Percentiles rank a stretch among this genome's conserved stretches.
phyloP scores from a whole-genome alignment of 371 early-diverging fungal species.

The Mucor indicus region DNA sequence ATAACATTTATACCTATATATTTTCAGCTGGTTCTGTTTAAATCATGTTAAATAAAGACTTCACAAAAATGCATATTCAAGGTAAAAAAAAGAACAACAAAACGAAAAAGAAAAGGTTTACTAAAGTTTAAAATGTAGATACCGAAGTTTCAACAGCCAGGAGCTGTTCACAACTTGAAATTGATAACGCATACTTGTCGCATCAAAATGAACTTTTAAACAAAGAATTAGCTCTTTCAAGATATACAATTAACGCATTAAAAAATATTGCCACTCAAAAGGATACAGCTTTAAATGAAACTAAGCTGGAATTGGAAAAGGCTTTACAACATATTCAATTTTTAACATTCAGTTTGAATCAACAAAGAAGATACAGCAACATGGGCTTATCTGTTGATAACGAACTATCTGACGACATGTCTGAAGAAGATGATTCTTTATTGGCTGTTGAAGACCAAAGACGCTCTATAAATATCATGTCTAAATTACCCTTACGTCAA shows the following conservation, averaged over 20 bases:
- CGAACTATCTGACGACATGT: constrained; percentile 25
- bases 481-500: constrained; percentile 24
- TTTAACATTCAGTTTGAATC: too few relatives aligned
- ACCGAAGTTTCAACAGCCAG: constrained; percentile 4
- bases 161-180: constrained; percentile 27
- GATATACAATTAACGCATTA: constrained; percentile 42
- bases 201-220: constrained; percentile 39
- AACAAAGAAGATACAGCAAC: too few relatives aligned
- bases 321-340: constrained; percentile 42
- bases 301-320: constrained; percentile 50
- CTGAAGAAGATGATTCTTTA: too few relatives aligned
- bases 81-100: too few relatives aligned
- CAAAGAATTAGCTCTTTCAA: constrained; percentile 38
- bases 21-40: too few relatives aligned
- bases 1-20: too few relatives aligned
- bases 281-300: constrained; percentile 29
- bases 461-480: constrained; percentile 19
- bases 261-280: constrained; percentile 37
- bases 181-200: constrained; percentile 38
- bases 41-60: too few relatives aligned
- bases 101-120: too few relatives aligned
- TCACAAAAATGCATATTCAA: too few relatives aligned
- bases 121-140: too few relatives aligned
- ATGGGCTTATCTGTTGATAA: too few relatives aligned
- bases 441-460: too few relatives aligned